Percentiles rank a stretch among this genome's conserved stretches.
phyloP scores from a whole-genome alignment of 495 filamentous ascomycete genomes.

The Penicillium crystallinum region DNA sequence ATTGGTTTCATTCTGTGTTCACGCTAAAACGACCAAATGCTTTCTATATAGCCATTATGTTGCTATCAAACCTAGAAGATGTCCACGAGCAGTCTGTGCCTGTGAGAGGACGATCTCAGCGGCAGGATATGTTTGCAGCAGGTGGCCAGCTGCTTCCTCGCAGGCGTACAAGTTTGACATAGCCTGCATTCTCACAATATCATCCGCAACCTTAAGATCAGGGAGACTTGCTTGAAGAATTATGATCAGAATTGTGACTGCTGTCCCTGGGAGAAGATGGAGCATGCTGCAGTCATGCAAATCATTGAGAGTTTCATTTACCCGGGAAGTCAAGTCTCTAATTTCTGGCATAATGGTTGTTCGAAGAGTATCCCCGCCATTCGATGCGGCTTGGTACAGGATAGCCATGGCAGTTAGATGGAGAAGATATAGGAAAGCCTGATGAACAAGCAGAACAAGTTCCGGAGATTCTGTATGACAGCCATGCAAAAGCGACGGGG shows the following conservation, averaged over 20 bases:
- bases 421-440: slow-evolving; percentile 4
- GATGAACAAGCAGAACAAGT: slow-evolving; percentile 1
- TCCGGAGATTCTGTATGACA: neutral
- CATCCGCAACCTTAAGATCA: slow-evolving; percentile 2
- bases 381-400: neutral
- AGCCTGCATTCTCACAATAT: slow-evolving; percentile 2
- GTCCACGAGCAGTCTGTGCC: slow-evolving; percentile 3
- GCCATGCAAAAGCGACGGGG: neutral
- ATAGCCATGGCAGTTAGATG: slow-evolving; percentile 4
- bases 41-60: neutral
- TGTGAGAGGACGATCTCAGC: slow-evolving; percentile 6
- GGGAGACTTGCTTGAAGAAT: slow-evolving; percentile 3
- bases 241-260: neutral
- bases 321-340: neutral
- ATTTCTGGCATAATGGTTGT: neutral
- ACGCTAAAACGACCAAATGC: neutral
- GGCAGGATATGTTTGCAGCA: slow-evolving; percentile 6
- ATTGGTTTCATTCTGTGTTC: neutral
- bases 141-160: slow-evolving; percentile 2
- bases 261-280: slow-evolving; percentile 1
- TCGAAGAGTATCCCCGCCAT: neutral
- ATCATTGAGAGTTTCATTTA: slow-evolving; percentile 4
- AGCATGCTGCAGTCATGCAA: slow-evolving; percentile 5
- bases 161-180: slow-evolving; percentile 6
- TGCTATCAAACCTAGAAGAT: neutral